Evolutionary conservation across 768 basidiomycete genomes (phyloP).

Genomic region (Gyrodon lividus): DNA sequence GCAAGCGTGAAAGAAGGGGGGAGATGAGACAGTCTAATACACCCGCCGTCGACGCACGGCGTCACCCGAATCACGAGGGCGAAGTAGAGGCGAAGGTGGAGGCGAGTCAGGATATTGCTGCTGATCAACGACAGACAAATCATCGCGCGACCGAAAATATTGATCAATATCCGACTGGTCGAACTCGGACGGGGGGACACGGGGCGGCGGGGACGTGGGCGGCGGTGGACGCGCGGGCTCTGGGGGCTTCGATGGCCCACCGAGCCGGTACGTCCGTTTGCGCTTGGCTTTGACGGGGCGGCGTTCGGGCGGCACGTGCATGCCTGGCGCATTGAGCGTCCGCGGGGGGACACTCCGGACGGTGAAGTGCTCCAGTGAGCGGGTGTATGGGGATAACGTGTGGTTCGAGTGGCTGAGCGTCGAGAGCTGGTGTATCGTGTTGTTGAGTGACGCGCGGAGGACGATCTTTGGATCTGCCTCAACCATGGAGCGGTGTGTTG

Average conservation of each 20-base stretch:
- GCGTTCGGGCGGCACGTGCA: constrained; percentile 39
- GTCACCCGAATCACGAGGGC: constrained; percentile 13
- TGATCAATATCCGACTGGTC: constrained; percentile 72
- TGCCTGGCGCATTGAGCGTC: constrained; percentile 33
- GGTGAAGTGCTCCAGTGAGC: constrained; percentile 87
- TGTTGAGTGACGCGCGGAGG: constrained; percentile 65
- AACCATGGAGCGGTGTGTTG: constrained; percentile 29
- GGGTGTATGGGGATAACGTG: constrained; percentile 91
- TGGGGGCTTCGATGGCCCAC: constrained; percentile 28
- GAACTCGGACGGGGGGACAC: constrained; percentile 51
- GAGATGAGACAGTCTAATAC: constrained; percentile 5
- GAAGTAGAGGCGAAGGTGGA: background rate
- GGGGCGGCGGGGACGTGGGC: constrained; percentile 29
- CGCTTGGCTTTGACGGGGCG: constrained; percentile 70
- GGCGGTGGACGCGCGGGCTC: constrained; percentile 8
- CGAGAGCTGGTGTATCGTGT: constrained; percentile 80
- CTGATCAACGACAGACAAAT: constrained; percentile 4
- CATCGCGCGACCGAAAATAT: constrained; percentile 56
- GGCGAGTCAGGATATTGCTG: background rate
- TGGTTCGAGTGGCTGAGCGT: constrained; percentile 88
- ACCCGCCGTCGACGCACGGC: constrained; percentile 25
- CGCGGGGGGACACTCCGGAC: constrained; percentile 84
- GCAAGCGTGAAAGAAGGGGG: no score
- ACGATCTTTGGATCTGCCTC: constrained; percentile 56
- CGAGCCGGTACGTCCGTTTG: constrained; percentile 69